These are phyloP conservation scores for Colletotrichum tamarilloi DNA, from an alignment of 2,329 filamentous ascomycete species.

Conservation along the genomic window DNA sequence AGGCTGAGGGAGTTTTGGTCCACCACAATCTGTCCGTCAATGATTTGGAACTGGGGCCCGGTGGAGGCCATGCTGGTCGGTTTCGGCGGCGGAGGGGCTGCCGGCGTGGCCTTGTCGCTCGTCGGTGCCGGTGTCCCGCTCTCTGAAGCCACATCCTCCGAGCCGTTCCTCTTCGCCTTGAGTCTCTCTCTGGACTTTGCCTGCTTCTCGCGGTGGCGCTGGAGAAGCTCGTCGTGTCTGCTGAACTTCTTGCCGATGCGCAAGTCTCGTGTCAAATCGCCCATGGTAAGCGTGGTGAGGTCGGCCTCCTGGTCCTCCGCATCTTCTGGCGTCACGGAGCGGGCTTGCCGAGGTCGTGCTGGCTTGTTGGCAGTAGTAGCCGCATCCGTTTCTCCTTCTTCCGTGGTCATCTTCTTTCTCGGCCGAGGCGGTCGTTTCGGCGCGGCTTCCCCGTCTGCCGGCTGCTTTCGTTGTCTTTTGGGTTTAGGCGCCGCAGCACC, in stretches of 20 bases:
- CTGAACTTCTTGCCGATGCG: conserved; percentile 80
- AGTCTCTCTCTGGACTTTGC: conserved; percentile 49
- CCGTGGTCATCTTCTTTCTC: conserved; percentile 33
- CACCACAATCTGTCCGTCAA: conserved; percentile 79
- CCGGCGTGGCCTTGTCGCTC: background rate
- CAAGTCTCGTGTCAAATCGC: conserved; percentile 76
- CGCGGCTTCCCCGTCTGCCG: conserved; percentile 15
- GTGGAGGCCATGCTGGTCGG: conserved; percentile 38
- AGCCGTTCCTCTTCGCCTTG: conserved; percentile 39
- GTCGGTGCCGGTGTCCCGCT: conserved; percentile 28
- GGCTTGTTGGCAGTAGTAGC: background rate
- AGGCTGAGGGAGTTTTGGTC: conserved; percentile 76
- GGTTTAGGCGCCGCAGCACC: conserved; percentile 22
- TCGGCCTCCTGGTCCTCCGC: conserved; percentile 73
- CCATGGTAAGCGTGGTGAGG: conserved; percentile 75
- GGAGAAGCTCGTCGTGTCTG: conserved; percentile 77
- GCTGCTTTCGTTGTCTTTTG: conserved; percentile 33
- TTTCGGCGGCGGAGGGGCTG: conserved; percentile 41
- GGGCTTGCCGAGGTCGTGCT: conserved; percentile 46
- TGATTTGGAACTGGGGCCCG: conserved; percentile 69
- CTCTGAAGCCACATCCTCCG: conserved; percentile 37
- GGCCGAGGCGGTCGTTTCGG: conserved; percentile 32
- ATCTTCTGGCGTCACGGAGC: conserved; percentile 70
- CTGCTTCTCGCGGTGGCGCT: conserved; percentile 67
- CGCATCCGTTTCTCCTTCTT: conserved; percentile 31